Evolutionary conservation across 202 grass and related monocot genomes (phyloP).

Genomic region (Zizania palustris): DNA sequence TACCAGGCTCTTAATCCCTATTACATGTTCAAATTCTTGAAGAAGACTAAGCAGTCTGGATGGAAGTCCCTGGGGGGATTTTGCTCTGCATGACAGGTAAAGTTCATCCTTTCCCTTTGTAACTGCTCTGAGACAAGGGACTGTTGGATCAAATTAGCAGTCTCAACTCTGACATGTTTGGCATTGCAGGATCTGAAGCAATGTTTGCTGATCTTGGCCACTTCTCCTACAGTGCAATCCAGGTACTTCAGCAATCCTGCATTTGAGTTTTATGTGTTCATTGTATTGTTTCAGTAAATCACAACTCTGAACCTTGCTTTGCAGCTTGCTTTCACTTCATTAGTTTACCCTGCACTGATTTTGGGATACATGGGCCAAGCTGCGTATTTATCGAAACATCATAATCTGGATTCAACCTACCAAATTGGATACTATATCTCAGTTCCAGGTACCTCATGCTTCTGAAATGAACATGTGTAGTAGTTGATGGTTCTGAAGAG

Average conservation of each 20-base stretch:
- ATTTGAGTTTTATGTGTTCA: neutral
- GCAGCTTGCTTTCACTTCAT: constrained; percentile 78
- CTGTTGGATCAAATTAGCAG: neutral
- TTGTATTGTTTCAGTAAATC: constrained; percentile 8
- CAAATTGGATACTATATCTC: constrained; percentile 87
- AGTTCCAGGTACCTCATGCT: constrained; percentile 63
- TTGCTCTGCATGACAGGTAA: constrained; percentile 96
- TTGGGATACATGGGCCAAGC: constrained; percentile 94
- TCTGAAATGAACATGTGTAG: neutral
- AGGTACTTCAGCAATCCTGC: constrained; percentile 46
- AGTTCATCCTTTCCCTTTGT: constrained; percentile 2
- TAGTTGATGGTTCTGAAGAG: constrained; percentile 3
- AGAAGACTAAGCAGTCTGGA: constrained; percentile 84
- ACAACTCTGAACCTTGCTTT: constrained; percentile 3
- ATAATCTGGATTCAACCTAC: constrained; percentile 61
- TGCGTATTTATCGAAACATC: constrained; percentile 75
- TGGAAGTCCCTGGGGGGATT: constrained; percentile 99
- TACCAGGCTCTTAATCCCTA: constrained; percentile 75
- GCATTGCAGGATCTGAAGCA: constrained; percentile 81
- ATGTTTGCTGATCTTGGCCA: constrained; percentile 99
- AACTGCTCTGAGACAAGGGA: neutral
- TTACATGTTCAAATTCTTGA: constrained; percentile 89
- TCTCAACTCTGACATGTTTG: constrained; percentile 11
- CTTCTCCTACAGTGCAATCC: constrained; percentile 93
- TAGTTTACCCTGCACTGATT: constrained; percentile 81